Percentiles rank a stretch among this genome's conserved stretches.
Evolutionary conservation across 345 rosid species (phyloP).

Genomic region (Geranium rotundifolium): DNA sequence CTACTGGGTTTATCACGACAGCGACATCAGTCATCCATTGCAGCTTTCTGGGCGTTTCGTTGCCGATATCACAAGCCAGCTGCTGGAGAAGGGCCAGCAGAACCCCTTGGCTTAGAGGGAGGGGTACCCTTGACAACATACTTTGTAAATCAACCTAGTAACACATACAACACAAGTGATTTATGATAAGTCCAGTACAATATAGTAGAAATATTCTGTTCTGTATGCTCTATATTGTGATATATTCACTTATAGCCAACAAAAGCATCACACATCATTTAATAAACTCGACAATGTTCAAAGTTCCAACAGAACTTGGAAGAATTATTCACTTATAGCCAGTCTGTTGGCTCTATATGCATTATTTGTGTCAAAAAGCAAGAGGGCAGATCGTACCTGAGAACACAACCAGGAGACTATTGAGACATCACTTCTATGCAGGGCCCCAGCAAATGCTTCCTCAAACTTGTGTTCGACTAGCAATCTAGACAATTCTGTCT

Average conservation of each 20-base stretch:
- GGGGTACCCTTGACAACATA: conserved; percentile 30
- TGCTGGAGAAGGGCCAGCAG: conserved; percentile 73
- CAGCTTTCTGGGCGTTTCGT: conserved; percentile 39
- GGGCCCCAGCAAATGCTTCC: conserved; percentile 50
- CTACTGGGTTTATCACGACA: conserved; percentile 42
- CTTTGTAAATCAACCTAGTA: conserved; percentile 46
- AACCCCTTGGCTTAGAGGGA: conserved; percentile 62
- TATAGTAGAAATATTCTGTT: neutral
- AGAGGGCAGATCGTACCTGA: conserved; percentile 28
- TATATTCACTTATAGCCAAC: no score
- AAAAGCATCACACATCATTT: neutral
- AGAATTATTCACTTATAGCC: neutral
- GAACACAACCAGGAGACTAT: conserved; percentile 68
- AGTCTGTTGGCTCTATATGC: neutral
- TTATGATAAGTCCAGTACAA: neutral
- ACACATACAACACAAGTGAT: conserved; percentile 1
- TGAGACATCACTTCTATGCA: conserved; percentile 60
- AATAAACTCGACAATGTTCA: no score
- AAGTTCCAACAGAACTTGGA: no score
- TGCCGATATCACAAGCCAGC: conserved; percentile 48
- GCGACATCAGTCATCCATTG: conserved; percentile 67
- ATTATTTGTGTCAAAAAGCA: neutral
- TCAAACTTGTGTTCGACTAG: conserved; percentile 50
- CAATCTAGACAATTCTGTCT: conserved; percentile 45
- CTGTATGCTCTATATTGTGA: no score